Conservation (phyloP, 768 basidiomycete genomes). For the Tricholoma bakamatsutake region DNA sequence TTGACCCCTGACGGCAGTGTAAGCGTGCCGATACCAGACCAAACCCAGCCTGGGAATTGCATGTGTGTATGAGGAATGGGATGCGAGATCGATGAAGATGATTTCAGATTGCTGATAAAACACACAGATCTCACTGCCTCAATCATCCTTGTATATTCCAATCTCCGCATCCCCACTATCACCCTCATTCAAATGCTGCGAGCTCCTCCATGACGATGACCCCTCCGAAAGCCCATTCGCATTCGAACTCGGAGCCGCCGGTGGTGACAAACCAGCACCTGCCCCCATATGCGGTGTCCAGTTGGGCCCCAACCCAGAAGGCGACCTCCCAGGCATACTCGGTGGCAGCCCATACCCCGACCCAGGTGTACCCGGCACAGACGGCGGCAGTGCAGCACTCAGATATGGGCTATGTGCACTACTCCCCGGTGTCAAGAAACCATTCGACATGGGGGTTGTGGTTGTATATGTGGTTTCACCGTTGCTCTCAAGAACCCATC, state of each 20-base stretch:
- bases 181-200: not conserved
- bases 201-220: constrained; percentile 11
- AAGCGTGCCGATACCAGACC: no score
- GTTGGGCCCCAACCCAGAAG: constrained; percentile 9
- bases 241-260: constrained; percentile 23
- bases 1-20: no score
- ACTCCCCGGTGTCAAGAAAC: constrained; percentile 22
- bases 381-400: not conserved
- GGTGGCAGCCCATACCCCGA: constrained; percentile 6
- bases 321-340: constrained; percentile 8
- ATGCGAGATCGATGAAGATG: no score
- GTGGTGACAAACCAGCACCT: not conserved
- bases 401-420: not conserved
- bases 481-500: constrained; percentile 53
- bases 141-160: not conserved
- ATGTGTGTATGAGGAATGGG: no score
- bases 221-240: constrained; percentile 20
- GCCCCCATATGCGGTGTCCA: constrained; percentile 10
- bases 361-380: constrained; percentile 2
- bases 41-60: no score
- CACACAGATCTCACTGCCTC: no score
- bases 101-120: no score
- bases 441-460: constrained; percentile 24
- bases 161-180: not conserved
- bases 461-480: constrained; percentile 29